A percentile compares a stretch with the other conserved stretches of the same genome.
phyloP scores from a whole-genome alignment of 2,329 filamentous ascomycete species.

The Penicillium sp. region DNA sequence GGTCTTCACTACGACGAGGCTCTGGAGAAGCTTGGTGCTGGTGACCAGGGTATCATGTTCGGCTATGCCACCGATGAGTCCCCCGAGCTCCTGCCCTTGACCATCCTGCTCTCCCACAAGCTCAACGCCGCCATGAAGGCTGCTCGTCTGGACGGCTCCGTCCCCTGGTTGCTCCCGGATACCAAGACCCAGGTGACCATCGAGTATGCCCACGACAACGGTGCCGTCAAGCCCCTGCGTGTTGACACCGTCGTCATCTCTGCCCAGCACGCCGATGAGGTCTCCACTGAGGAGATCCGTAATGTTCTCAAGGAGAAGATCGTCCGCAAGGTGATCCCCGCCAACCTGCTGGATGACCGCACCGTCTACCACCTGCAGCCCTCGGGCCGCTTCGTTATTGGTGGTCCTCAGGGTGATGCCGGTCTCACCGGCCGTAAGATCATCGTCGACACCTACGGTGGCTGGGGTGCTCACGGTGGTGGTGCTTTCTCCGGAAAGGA shows the following conservation, averaged over 20 bases:
- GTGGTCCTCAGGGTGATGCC: slow-evolving; percentile 97
- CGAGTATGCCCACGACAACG: slow-evolving; percentile 92
- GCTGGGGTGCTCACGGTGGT: slow-evolving; percentile 99
- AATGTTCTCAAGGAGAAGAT: slow-evolving; percentile 97
- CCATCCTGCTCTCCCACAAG: slow-evolving; percentile 89
- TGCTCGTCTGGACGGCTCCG: slow-evolving; percentile 76
- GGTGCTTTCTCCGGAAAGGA: slow-evolving; percentile 99
- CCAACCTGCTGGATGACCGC: slow-evolving; percentile 82
- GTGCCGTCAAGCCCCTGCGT: slow-evolving; percentile 83
- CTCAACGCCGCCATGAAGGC: slow-evolving; percentile 92
- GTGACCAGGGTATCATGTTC: slow-evolving; percentile 99
- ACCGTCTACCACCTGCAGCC: slow-evolving; percentile 99
- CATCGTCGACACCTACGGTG: slow-evolving; percentile 99
- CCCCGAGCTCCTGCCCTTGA: slow-evolving; percentile 91
- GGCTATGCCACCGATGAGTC: slow-evolving; percentile 99
- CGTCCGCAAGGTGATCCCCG: slow-evolving; percentile 89
- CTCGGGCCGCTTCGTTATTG: slow-evolving; percentile 97
- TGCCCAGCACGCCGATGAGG: slow-evolving; percentile 84
- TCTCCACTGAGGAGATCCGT: slow-evolving; percentile 85
- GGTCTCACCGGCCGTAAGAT: slow-evolving; percentile 99
- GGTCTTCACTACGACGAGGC: slow-evolving; percentile 97
- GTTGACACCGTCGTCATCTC: slow-evolving; percentile 97
- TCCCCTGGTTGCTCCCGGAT: slow-evolving; percentile 94
- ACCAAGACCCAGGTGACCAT: slow-evolving; percentile 99
- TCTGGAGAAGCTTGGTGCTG: slow-evolving; percentile 93